Percentiles rank a stretch among this genome's conserved stretches.
Evolutionary conservation across 352 stramenopile species (phyloP).

Genomic region (Chrysophaeum taylorii): DNA sequence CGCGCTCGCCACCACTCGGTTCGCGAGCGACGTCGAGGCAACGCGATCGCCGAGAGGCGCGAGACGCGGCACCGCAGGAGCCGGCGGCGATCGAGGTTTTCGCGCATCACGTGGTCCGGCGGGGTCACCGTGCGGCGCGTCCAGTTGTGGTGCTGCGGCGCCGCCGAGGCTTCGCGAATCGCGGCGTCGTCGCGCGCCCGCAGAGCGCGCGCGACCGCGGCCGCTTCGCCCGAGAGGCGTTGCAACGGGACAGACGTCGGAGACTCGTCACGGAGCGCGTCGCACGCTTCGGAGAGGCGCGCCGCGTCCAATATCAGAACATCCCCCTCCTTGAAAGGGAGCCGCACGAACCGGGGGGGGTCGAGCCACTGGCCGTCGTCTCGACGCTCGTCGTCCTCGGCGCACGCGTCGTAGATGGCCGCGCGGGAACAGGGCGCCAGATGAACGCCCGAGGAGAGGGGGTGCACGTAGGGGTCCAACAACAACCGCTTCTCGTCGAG

Average conservation of each 20-base stretch:
- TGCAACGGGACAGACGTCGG: background rate
- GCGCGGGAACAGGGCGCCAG: background rate
- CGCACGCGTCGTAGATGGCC: background rate
- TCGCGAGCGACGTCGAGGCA: background rate
- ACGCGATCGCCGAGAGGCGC: background rate
- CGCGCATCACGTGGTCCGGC: background rate
- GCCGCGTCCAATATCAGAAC: background rate
- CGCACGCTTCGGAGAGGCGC: background rate
- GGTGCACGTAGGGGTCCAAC: background rate
- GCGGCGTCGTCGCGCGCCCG: background rate
- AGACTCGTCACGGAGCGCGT: background rate
- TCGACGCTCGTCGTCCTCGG: background rate
- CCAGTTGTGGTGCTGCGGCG: background rate
- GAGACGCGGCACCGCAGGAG: background rate
- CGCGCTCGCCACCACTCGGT: background rate
- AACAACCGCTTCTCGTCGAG: background rate
- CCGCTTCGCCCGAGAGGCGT: too few relatives aligned
- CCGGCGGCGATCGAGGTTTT: background rate
- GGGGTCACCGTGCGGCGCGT: background rate
- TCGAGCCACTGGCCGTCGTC: background rate
- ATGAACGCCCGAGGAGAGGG: background rate
- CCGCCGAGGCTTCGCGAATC: too few relatives aligned
- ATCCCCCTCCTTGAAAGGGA: slow-evolving; percentile 12
- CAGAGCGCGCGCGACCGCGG: background rate
- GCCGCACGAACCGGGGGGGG: background rate